Evolutionary conservation across 768 basidiomycete genomes (phyloP).

Genomic region (Lactarius sp.): DNA sequence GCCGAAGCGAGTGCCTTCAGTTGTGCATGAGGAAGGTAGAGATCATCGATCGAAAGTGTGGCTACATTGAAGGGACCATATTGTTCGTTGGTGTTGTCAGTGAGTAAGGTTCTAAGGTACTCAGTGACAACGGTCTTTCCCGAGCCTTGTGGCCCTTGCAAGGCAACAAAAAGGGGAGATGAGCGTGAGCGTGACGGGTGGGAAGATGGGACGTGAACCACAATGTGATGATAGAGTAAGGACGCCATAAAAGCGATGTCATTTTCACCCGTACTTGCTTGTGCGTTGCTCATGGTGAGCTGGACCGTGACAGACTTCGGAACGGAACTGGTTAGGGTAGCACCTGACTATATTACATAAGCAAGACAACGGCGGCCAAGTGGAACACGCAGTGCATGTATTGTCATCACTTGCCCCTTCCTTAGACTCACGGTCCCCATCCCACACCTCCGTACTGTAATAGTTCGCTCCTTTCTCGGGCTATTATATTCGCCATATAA

Average conservation of each 20-base stretch:
- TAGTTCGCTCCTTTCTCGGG: neutral
- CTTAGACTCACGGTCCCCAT: neutral
- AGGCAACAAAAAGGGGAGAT: constrained; percentile 70
- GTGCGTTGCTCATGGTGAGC: neutral
- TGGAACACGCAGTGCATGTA: neutral
- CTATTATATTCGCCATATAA: constrained; percentile 7
- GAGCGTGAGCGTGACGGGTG: constrained; percentile 19
- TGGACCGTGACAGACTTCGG: neutral
- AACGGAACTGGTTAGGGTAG: too few relatives aligned
- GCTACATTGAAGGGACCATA: constrained; percentile 48
- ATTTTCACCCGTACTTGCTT: neutral
- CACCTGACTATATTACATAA: constrained; percentile 9
- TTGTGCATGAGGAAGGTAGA: constrained; percentile 71
- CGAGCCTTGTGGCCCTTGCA: constrained; percentile 93
- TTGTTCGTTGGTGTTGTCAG: constrained; percentile 34
- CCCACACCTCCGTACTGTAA: neutral
- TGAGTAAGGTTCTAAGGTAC: constrained; percentile 41
- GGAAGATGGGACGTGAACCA: constrained; percentile 32
- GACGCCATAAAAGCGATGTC: constrained; percentile 26
- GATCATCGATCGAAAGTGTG: constrained; percentile 75
- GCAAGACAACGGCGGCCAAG: too few relatives aligned
- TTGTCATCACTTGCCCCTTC: neutral
- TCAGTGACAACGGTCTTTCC: constrained; percentile 83
- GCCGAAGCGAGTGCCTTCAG: constrained; percentile 51
- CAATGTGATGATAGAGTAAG: constrained; percentile 39